Evolutionary conservation across 805 yeast genomes (phyloP), one percentile per base, ranked within the genome.

Genomic region (Zygosaccharomyces lentus): DNA sequence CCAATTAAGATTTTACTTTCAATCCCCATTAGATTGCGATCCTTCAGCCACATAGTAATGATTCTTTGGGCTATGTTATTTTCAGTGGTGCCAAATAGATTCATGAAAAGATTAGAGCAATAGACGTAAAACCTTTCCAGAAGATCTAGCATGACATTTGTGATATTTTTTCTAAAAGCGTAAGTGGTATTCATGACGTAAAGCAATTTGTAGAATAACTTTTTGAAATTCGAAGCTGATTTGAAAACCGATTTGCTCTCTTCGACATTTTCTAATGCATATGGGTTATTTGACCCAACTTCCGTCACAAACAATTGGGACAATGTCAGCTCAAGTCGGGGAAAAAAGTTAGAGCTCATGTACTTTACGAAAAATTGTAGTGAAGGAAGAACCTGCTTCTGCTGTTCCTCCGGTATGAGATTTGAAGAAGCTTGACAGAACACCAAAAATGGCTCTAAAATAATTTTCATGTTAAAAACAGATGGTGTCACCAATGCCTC

Each of bases 401-500:
- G 24, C 6, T 50, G 34, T 7, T 55, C 49, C 5, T 56, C 41
- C 1, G 74, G 73, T 9, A 76, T 62, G 4, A 74, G 57, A 2
- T 72, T 55, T 9, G 72, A 67, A 1, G 85, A 68, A 1, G 86
- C 81, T 37, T 85, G 81, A 21, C 80, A 70, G 57, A 87, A 87
- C 9, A 80, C 67, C 39, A 87, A 71, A 31, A 87, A 79, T 31
- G 86, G 82, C 47, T 85, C 96, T 40, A 87, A 65, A 12, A 89
- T 75, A 4, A 85, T 75, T 52, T 90, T 75, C 83, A 90, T 87
- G 56, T 89, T 87, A 65, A 84, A 81, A 12, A 88, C 75, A 57
- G 80, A 81, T 2, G 87, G 80, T 0, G 81, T 79, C 2, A 86
- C 84, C 31, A 87, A 65, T 3, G 81, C 74, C 49, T 83, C 81